A percentile compares a stretch with the other conserved stretches of the same genome.
These are phyloP conservation scores for Priceomyces haplophilus DNA, from an alignment of 805 yeast species.

Conservation along the genomic window DNA sequence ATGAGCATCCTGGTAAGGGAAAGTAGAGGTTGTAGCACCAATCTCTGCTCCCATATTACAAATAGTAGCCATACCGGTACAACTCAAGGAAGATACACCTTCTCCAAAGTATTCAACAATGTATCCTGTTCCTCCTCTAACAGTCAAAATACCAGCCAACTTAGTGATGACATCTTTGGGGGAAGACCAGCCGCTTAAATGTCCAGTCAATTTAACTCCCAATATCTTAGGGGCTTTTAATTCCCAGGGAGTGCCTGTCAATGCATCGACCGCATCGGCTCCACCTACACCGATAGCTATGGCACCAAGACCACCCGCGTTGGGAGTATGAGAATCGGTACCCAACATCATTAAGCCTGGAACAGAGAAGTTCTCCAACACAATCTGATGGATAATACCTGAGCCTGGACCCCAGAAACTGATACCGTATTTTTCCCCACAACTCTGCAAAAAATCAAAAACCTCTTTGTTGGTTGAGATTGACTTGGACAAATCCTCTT, in stretches of 20 bases:
- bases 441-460: conserved; percentile 87
- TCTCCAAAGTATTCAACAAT: conserved; percentile 96
- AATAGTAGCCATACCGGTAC: conserved; percentile 99
- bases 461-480: conserved; percentile 89
- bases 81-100: conserved; percentile 83
- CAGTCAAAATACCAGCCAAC: conserved; percentile 89
- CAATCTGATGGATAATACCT: conserved; percentile 97
- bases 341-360: conserved; percentile 98
- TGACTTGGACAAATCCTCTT: conserved; percentile 74
- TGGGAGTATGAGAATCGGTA: conserved; percentile 98
- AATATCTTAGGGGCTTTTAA: conserved; percentile 93
- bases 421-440: conserved; percentile 93
- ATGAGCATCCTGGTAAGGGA: conserved; percentile 89
- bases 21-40: conserved; percentile 96
- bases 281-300: conserved; percentile 99
- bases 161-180: conserved; percentile 96
- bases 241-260: conserved; percentile 98
- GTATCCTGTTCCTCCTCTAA: conserved; percentile 96
- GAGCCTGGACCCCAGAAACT: conserved; percentile 99
- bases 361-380: conserved; percentile 91
- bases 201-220: conserved; percentile 91
- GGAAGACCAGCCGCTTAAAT: conserved; percentile 89
- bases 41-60: conserved; percentile 99
- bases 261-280: conserved; percentile 98
- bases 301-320: conserved; percentile 98